Base-by-base conservation (phyloP, 2,329 filamentous ascomycete genomes). In the Exophiala spinifera region DNA sequence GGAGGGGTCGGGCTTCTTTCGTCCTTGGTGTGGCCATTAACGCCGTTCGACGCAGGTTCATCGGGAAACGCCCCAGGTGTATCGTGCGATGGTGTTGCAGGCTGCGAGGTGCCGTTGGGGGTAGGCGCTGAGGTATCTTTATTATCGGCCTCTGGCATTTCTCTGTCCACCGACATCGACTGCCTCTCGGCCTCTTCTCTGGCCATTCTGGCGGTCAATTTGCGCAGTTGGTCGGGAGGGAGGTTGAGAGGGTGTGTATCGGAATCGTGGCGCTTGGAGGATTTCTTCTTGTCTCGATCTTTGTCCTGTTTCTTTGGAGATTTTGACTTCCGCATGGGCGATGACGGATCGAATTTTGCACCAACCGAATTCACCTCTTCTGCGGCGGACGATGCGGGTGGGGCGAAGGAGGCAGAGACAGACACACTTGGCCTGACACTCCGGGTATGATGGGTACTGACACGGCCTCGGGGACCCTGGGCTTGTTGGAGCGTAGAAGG, bases 191-290 rank as follows among this genome's bases (percentile, higher is more conserved):
- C 71, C 51, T 72, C 69, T 57, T 76, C 71, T 57, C 69, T 66
- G 45, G 71, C 69, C 59, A 77, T 74, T 52, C 76, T 74, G 74
- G 79, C 79, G 66, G 75, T 79, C 61, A 90, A 79, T 63, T 89
- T 84, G 71, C 88, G 87, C 66, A 90, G 82, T 79, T 96, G 86
- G 76, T 96, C 91, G 44, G 91, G 91, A 1, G 87, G 90, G 19
- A 95, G 83, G 67, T 96, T 96, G 49, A 96, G 81, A 36, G 92
- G 92, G 71, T 96, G 91, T 2, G 84, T 87, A 69, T 92, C 85
- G 33, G 50, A 64, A 58, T 70, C 69, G 65, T 51, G 51, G 28
- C 28, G 28, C 49, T 61, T 63, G 15, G 56, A 52, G n/a, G 36
- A 39, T 51, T 63, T 66, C 17, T 60, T 56, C 53, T 64, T 65